These are phyloP conservation scores for Aspergillus conjunctus DNA, from an alignment of 495 filamentous ascomycete genomes.

Conservation along the genomic window DNA sequence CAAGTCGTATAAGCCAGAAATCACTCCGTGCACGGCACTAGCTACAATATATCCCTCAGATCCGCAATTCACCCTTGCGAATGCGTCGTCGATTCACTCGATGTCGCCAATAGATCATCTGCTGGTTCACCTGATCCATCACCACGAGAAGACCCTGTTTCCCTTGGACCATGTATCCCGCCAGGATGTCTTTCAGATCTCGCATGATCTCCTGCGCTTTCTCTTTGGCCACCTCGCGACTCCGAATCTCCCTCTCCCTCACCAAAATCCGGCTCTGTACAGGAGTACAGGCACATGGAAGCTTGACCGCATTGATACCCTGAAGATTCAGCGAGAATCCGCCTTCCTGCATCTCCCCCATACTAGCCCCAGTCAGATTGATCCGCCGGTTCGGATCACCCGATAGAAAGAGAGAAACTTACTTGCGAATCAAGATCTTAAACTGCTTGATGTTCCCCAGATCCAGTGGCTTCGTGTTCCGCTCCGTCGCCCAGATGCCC, in stretches of 20 bases:
- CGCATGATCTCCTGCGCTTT: neutral
- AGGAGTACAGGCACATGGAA: conserved; percentile 7
- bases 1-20: too few relatives aligned
- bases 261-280: neutral
- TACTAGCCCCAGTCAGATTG: neutral
- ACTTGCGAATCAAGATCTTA: conserved; percentile 13
- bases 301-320: conserved; percentile 10
- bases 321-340: conserved; percentile 10
- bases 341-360: conserved; percentile 2
- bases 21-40: too few relatives aligned
- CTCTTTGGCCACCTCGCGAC: neutral
- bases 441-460: conserved; percentile 6
- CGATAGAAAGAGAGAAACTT: neutral
- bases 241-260: neutral
- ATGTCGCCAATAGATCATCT: neutral
- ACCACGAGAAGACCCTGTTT: neutral
- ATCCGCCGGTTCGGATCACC: too few relatives aligned
- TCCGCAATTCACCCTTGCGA: too few relatives aligned
- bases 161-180: neutral
- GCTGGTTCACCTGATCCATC: neutral
- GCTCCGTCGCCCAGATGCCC: neutral
- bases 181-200: neutral
- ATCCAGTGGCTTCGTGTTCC: neutral
- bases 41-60: too few relatives aligned
- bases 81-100: too few relatives aligned